Percentiles rank a stretch among this genome's conserved stretches.
phyloP scores from a whole-genome alignment of 208 protist species.

The Trypanosoma theileri region DNA sequence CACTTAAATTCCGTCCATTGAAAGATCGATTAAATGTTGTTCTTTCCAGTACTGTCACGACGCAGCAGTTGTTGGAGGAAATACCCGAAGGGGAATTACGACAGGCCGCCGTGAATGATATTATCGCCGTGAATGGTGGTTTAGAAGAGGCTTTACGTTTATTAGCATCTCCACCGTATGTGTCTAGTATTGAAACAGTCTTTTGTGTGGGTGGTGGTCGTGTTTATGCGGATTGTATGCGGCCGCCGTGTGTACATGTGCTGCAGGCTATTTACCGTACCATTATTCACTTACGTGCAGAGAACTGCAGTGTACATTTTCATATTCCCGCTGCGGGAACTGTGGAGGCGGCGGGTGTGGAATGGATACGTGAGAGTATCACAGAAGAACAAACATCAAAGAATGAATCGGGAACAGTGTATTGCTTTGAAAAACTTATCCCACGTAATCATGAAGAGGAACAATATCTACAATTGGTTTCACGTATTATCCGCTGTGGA shows the following conservation, averaged over 20 bases:
- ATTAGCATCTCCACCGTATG: constrained; percentile 59
- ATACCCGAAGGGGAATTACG: constrained; percentile 52
- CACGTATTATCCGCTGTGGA: constrained; percentile 72
- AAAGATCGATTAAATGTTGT: constrained; percentile 92
- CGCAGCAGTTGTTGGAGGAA: constrained; percentile 39
- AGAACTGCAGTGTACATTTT: constrained; percentile 65
- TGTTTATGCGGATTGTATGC: constrained; percentile 82
- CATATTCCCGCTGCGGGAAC: constrained; percentile 34
- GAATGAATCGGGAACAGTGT: constrained; percentile 30
- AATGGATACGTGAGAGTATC: constrained; percentile 49
- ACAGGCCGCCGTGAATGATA: constrained; percentile 31
- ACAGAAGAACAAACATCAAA: constrained; percentile 35
- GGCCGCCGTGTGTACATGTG: constrained; percentile 53
- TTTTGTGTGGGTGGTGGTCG: constrained; percentile 93
- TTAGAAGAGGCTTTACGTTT: constrained; percentile 51
- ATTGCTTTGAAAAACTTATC: constrained; percentile 78
- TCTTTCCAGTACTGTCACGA: constrained; percentile 54
- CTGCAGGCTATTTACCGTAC: constrained; percentile 79
- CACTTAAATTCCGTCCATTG: constrained; percentile 87
- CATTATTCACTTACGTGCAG: constrained; percentile 34
- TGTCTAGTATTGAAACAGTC: constrained; percentile 72
- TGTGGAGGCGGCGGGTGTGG: neutral
- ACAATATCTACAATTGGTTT: constrained; percentile 93
- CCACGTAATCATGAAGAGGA: constrained; percentile 85
- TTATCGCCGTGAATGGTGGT: constrained; percentile 63